A percentile compares a stretch with the other conserved stretches of the same genome.
Evolutionary conservation across 106 monocot genomes (phyloP).

Genomic region (Dioscorea zingiberensis): DNA sequence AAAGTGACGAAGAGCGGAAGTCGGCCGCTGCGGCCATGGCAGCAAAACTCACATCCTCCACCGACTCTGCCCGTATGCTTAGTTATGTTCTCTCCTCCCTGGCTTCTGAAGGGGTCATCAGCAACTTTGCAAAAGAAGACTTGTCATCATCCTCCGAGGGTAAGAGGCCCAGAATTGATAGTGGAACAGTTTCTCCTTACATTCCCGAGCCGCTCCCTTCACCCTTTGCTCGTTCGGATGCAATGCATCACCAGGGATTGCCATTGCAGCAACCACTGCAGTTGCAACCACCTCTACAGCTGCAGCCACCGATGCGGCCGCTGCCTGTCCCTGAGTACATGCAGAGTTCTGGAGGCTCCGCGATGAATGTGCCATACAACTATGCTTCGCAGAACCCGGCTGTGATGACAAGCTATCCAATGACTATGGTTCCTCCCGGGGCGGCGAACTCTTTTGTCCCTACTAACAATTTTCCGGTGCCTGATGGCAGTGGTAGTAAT

Average conservation of each 20-base stretch:
- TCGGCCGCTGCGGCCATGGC: conserved; percentile 56
- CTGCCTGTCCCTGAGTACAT: conserved; percentile 15
- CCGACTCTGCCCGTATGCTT: conserved; percentile 67
- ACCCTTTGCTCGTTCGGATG: no score
- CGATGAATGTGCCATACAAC: conserved; percentile 13
- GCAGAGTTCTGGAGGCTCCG: conserved; percentile 9
- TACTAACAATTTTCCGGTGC: no score
- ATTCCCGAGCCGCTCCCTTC: not conserved
- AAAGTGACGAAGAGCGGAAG: conserved; percentile 30
- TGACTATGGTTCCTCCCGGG: not conserved
- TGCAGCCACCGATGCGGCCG: conserved; percentile 17
- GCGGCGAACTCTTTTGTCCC: no score
- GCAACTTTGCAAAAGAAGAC: conserved; percentile 32
- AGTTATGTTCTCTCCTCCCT: conserved; percentile 66
- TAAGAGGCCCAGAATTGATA: conserved; percentile 55
- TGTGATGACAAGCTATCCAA: conserved; percentile 5
- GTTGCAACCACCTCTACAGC: conserved; percentile 4
- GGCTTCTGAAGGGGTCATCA: conserved; percentile 43
- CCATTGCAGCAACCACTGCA: conserved; percentile 17
- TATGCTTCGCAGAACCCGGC: conserved; percentile 9
- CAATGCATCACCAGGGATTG: conserved; percentile 8
- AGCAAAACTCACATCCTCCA: conserved; percentile 55
- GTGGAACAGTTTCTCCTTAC: conserved; percentile 16
- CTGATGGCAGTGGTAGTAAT: no score
- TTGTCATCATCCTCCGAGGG: conserved; percentile 20